These are phyloP conservation scores for Stromatinia cepivora DNA, from an alignment of 2,329 filamentous ascomycete genomes.

Conservation along the genomic window DNA sequence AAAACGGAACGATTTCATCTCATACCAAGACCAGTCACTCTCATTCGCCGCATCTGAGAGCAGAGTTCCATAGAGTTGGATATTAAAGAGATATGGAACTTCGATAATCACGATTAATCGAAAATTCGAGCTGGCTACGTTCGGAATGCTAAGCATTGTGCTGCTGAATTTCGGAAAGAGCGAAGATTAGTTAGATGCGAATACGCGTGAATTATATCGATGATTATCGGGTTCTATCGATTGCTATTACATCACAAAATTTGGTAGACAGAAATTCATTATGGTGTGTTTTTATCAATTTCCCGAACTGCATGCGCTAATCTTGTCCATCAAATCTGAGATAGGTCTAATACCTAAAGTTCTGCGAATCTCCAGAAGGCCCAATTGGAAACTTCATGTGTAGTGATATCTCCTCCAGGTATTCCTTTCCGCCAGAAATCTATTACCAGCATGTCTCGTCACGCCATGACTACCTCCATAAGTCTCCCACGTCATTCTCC, in stretches of 20 bases:
- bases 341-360: too few relatives aligned
- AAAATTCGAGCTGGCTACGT: neutral
- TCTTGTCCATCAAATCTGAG: neutral
- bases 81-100: too few relatives aligned
- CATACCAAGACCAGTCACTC: neutral
- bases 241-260: neutral
- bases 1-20: neutral
- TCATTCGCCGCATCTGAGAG: too few relatives aligned
- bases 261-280: neutral
- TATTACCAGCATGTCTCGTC: neutral
- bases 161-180: neutral
- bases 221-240: neutral
- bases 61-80: too few relatives aligned
- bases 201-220: neutral
- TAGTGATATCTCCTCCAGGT: constrained; percentile 1
- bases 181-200: too few relatives aligned
- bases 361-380: neutral
- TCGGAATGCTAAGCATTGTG: neutral
- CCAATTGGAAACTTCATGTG: neutral
- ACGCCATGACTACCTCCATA: neutral
- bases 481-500: neutral
- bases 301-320: neutral
- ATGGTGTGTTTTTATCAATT: neutral
- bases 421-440: neutral
- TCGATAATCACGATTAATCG: neutral